phyloP scores from a whole-genome alignment of 129 eudicot genomes.

The Centella asiatica region DNA sequence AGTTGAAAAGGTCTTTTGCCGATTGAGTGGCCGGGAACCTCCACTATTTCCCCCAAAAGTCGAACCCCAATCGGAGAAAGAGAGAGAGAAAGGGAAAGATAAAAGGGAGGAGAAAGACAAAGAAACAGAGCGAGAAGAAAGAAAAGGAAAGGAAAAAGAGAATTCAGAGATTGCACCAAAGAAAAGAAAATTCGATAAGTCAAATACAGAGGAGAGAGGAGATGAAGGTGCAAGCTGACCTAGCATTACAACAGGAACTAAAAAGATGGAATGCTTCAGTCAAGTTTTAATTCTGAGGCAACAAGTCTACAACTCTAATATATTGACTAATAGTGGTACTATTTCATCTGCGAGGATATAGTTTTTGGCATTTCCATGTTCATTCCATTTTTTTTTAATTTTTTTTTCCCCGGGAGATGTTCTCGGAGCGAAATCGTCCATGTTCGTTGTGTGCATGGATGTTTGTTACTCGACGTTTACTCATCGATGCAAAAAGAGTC shows the following conservation, averaged over 20 bases:
- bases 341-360: background rate
- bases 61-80: conserved; percentile 36
- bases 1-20: conserved; percentile 77
- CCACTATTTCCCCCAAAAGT: conserved; percentile 52
- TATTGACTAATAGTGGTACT: background rate
- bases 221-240: conserved; percentile 33
- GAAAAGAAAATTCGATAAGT: conserved; percentile 36
- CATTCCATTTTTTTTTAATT: no score
- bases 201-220: conserved; percentile 25
- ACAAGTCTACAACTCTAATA: no score
- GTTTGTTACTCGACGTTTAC: no score
- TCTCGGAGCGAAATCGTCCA: no score
- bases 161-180: conserved; percentile 29
- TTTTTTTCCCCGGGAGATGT: no score
- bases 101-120: conserved; percentile 26
- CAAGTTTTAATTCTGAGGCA: conserved; percentile 11
- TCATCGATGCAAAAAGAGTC: no score
- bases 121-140: conserved; percentile 27
- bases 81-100: conserved; percentile 30
- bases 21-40: conserved; percentile 79
- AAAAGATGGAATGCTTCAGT: conserved; percentile 14
- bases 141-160: conserved; percentile 43
- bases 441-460: no score
- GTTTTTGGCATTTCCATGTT: background rate
- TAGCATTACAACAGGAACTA: background rate